Evolutionary conservation across 2,329 filamentous ascomycete genomes (phyloP).

Genomic region (Cytospora piceicola): DNA sequence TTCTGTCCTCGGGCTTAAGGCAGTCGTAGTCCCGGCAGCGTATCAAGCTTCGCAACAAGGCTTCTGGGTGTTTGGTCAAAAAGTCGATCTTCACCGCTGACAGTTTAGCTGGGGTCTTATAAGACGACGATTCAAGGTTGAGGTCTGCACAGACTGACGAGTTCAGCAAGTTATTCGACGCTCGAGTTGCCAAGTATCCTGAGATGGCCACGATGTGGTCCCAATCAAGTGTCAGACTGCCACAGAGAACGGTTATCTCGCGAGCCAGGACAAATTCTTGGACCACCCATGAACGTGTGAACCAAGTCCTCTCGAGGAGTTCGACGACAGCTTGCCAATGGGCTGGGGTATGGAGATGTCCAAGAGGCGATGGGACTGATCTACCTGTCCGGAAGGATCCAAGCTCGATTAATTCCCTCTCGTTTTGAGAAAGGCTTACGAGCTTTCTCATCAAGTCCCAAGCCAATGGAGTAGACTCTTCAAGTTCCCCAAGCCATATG

Average conservation of each 20-base stretch:
- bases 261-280: slow-evolving; percentile 10
- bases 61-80: not conserved
- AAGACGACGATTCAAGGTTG: not conserved
- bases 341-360: not conserved
- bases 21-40: slow-evolving; percentile 1
- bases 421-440: not conserved
- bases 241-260: not conserved
- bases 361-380: not conserved
- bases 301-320: slow-evolving; percentile 4
- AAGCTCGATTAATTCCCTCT: not conserved
- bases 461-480: not conserved
- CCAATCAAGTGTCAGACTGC: not conserved
- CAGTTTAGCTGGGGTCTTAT: slow-evolving; percentile 3
- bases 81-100: not conserved
- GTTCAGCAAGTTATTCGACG: not conserved
- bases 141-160: not conserved
- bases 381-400: not conserved
- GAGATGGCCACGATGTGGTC: not conserved
- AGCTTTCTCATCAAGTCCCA: not conserved
- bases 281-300: slow-evolving; percentile 9
- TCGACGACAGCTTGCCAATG: slow-evolving; percentile 3
- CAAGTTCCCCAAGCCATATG: slow-evolving; percentile 4
- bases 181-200: not conserved
- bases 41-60: slow-evolving; percentile 3
- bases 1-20: slow-evolving; percentile 18